Base-by-base conservation (phyloP, 352 stramenopile genomes). In the Albugo laibachii region DNA sequence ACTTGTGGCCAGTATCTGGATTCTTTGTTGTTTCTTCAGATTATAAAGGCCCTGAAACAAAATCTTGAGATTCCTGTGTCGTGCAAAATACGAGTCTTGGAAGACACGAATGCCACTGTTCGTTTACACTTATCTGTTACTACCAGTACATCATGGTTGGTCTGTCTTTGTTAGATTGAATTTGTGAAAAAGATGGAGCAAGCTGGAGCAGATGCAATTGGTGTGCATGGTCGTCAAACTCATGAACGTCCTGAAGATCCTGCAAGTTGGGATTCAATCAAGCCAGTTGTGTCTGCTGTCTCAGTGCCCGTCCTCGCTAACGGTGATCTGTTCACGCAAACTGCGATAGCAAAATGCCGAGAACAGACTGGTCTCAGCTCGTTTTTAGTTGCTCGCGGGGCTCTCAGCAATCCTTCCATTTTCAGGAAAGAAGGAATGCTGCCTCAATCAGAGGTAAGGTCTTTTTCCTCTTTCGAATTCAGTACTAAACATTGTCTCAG, bases 1-100 rank as follows among this genome's bases (percentile, higher is more conserved):
- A 43, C 3, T 43, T 24, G 8, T 24, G 3, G 8, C 40, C 8
- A 34, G 40, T 48, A 18, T 24, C 8, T 43, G 8, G 20, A 43
- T 43, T 24, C 3, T 19, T 24, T 43, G 38, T 43, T n/a, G 38
- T 19, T 31, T 8, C 3, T 43, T 5, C 35, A 83, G 69, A 89
- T 89, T 36, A 58, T 91, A 14, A 87, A 80, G 50, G 92, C 72
- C 38, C 59, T 93, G 39, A 67, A 73, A 8, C 49, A 63, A 8
- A 85, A 92, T 49, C 57, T 92, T 14, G 76, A 71, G 36, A 82
- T 93, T 41, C 79, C 79, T 6, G 69, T 94, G 3, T 92, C 77
- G 18, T 83, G 69, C 60, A 94, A 94, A 54, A 94, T 94, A 49
- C 76, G 82, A 14, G 56, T 94, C 3, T 61, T 92, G 5, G 53